Base-by-base conservation (phyloP, 2,329 filamentous ascomycete species). In the Colletotrichum melonis region DNA sequence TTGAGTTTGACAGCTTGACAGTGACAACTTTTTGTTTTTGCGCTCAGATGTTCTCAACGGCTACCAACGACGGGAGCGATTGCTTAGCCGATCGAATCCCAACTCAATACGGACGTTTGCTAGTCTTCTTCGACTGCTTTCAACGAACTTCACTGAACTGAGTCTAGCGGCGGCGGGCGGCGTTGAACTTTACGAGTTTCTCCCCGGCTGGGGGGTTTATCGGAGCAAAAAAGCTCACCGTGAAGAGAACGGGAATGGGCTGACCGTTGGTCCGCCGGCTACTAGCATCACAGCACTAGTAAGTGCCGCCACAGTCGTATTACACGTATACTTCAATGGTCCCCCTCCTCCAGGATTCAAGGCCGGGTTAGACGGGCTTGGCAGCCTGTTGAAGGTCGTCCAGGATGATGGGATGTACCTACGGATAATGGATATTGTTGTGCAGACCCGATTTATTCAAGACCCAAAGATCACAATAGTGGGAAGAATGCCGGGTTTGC, bases 281-380 rank as follows among this genome's bases (percentile, higher is more conserved):
- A 32, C 26, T 38, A 69, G 66, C 26, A 54, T 32, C 14, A 28
- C 6, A 19, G 19, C 42, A 49, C 30, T 70, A 62, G 62, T 52
- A 56, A 32, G 38, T 28, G 55, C 66, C 69, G 66, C 66, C 70
- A 65, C 46, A 70, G 60, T 56, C 70, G 65, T 24, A n/a, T 54
- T 59, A 24, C 26, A 30, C 16, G 30, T 28, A 42, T 49, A 38
- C 5, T n/a, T 49, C 42, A n/a, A 49, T 22, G 42, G 42, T 49
- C 19, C 42, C 19, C 42, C 19, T 49, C 42, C 42, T 49, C 42
- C 42, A 49, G 42, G 42, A 49, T 49, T 8, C n/a, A 62, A 58
- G 42, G 35, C 32, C 63, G 56, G 69, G 56, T 6, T 38, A 32
- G 22, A 24, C 22, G 30, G 58, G 24, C 69, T 59, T 69, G 58